phyloP scores from a whole-genome alignment of 345 rosid genomes.

The Carallia pectinifolia region DNA sequence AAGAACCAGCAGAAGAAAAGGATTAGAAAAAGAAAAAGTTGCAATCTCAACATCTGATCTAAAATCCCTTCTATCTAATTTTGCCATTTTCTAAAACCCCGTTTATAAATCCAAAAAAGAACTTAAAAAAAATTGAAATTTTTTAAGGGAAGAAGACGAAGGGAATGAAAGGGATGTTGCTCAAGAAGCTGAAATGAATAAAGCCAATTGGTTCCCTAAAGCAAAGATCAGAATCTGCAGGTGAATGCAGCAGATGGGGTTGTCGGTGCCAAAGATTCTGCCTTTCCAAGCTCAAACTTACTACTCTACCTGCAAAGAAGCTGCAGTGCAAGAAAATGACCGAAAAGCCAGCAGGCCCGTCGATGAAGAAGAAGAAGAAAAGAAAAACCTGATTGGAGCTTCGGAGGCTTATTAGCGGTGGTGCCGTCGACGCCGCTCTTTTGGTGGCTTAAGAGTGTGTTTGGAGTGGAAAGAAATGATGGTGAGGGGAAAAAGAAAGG shows the following conservation, averaged over 20 bases:
- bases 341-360: not conserved
- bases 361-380: not conserved
- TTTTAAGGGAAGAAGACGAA: constrained; percentile 40
- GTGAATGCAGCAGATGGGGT: constrained; percentile 59
- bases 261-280: constrained; percentile 32
- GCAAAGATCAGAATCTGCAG: constrained; percentile 58
- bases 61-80: no score
- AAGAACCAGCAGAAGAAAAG: not conserved
- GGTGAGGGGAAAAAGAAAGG: no score
- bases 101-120: constrained; percentile 5
- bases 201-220: constrained; percentile 61
- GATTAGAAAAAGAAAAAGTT: not conserved
- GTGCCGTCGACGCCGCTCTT: no score
- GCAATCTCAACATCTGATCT: not conserved
- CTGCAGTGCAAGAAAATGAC: constrained; percentile 28
- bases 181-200: constrained; percentile 61
- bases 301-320: constrained; percentile 19
- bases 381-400: constrained; percentile 22
- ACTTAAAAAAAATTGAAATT: not conserved
- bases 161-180: constrained; percentile 65
- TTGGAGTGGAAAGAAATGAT: no score
- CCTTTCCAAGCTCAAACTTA: constrained; percentile 29
- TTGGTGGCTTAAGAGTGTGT: no score
- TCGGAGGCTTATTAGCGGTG: no score
- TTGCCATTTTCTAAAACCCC: not conserved